These are phyloP conservation scores for Ceratobasidium papillatum DNA, from an alignment of 1,284 basidiomycete species.

Conservation along the genomic window DNA sequence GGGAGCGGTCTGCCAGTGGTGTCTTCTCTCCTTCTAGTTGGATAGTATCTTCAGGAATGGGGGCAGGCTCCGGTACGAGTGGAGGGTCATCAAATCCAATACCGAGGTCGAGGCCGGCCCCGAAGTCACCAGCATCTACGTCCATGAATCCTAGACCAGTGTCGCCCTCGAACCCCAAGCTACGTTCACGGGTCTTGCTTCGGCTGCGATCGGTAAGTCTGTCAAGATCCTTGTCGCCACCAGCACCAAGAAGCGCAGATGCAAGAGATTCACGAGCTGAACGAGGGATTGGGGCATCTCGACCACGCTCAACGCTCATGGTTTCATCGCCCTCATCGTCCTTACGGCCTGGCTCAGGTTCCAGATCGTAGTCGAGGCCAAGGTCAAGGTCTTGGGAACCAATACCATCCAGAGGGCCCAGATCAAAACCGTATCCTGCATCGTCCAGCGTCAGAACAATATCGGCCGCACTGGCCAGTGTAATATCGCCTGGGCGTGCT, in stretches of 20 bases:
- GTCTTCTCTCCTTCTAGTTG: constrained; percentile 50
- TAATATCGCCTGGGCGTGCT: constrained; percentile 84
- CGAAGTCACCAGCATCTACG: constrained; percentile 59
- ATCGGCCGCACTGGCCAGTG: constrained; percentile 74
- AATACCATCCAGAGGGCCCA: constrained; percentile 81
- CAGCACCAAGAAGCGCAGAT: constrained; percentile 63
- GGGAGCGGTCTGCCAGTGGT: constrained; percentile 65
- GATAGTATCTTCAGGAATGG: constrained; percentile 51
- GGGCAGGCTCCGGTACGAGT: constrained; percentile 10
- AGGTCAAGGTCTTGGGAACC: constrained; percentile 83
- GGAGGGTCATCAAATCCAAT: constrained; percentile 66
- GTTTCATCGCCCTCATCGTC: constrained; percentile 48
- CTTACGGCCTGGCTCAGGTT: constrained; percentile 27
- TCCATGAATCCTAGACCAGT: constrained; percentile 54
- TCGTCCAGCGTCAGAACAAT: constrained; percentile 63
- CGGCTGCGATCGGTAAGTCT: constrained; percentile 67
- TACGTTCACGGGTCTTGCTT: constrained; percentile 65
- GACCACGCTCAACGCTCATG: constrained; percentile 74
- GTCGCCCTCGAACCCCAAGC: constrained; percentile 67
- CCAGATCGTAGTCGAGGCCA: constrained; percentile 71
- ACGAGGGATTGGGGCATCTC: constrained; percentile 66
- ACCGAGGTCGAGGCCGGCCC: constrained; percentile 63
- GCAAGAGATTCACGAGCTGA: constrained; percentile 65
- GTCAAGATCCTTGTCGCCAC: constrained; percentile 61
- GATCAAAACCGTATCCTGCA: constrained; percentile 66